These are phyloP conservation scores for Bretschneidera sinensis DNA, from an alignment of 345 rosid genomes.

Conservation along the genomic window DNA sequence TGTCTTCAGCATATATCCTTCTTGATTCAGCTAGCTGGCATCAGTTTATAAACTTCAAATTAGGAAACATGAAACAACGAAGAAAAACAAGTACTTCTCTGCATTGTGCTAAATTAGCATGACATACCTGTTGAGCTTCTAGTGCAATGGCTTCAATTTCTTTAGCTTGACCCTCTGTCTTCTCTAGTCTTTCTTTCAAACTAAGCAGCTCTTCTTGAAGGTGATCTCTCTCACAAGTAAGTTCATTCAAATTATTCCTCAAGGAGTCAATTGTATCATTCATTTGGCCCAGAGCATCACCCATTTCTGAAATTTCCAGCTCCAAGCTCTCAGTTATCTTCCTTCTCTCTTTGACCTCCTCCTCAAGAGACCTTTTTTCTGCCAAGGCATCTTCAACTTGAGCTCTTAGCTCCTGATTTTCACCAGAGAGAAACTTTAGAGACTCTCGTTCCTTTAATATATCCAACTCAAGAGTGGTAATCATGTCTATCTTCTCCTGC, in stretches of 20 bases:
- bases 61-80: conserved; percentile 1
- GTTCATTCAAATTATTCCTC: conserved; percentile 42
- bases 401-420: conserved; percentile 52
- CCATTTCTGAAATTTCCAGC: conserved; percentile 56
- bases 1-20: conserved; percentile 62
- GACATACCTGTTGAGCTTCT: conserved; percentile 70
- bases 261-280: conserved; percentile 50
- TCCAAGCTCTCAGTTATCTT: conserved; percentile 62
- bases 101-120: background rate
- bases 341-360: conserved; percentile 47
- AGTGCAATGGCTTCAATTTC: conserved; percentile 58
- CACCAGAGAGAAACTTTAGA: conserved; percentile 28
- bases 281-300: conserved; percentile 50
- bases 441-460: conserved; percentile 35
- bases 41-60: background rate
- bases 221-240: conserved; percentile 54
- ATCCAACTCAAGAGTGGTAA: conserved; percentile 46
- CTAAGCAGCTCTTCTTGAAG: conserved; percentile 47
- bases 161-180: conserved; percentile 45
- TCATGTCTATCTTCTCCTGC: conserved; percentile 50
- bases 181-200: conserved; percentile 57
- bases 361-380: conserved; percentile 45
- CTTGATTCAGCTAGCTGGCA: conserved; percentile 71
- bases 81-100: background rate
- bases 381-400: conserved; percentile 39